Evolutionary conservation across 2,329 filamentous ascomycete genomes (phyloP).

Genomic region (Penicillium sp.): DNA sequence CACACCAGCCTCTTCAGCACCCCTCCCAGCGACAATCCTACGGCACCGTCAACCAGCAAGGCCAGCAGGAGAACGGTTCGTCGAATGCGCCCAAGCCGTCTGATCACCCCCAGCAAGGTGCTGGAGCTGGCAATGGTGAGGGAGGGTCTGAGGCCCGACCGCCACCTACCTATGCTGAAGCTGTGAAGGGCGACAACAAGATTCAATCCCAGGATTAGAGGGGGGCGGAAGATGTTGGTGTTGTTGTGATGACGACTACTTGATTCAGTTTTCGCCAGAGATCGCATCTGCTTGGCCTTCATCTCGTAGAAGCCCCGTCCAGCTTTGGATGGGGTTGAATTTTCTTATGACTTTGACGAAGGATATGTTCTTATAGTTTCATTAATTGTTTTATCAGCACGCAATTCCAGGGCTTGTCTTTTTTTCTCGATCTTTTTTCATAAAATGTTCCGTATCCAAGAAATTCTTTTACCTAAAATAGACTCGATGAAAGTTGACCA

Average conservation of each 20-base stretch:
- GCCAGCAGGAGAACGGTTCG: constrained; percentile 28
- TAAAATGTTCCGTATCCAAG: background rate
- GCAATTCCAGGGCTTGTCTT: constrained; percentile 8
- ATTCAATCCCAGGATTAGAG: constrained; percentile 71
- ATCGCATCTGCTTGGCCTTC: background rate
- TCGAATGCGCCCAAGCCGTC: constrained; percentile 31
- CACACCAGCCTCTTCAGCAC: constrained; percentile 52
- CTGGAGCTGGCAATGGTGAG: constrained; percentile 40
- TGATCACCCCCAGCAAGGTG: constrained; percentile 31
- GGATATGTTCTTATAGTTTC: constrained; percentile 29
- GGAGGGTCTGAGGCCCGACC: constrained; percentile 31
- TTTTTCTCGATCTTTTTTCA: background rate
- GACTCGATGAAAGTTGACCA: no score
- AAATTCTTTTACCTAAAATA: background rate
- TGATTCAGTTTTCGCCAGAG: background rate
- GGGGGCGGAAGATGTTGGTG: background rate
- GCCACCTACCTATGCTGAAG: constrained; percentile 89
- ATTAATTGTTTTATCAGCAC: constrained; percentile 12
- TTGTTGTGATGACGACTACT: background rate
- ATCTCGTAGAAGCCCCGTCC: constrained; percentile 9
- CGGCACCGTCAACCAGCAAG: constrained; percentile 47
- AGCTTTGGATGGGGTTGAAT: constrained; percentile 10
- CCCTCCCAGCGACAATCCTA: constrained; percentile 43
- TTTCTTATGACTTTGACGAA: constrained; percentile 31
- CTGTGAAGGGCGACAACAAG: constrained; percentile 89